Base-by-base conservation (phyloP, 768 basidiomycete genomes). In the Lentinula sp. region DNA sequence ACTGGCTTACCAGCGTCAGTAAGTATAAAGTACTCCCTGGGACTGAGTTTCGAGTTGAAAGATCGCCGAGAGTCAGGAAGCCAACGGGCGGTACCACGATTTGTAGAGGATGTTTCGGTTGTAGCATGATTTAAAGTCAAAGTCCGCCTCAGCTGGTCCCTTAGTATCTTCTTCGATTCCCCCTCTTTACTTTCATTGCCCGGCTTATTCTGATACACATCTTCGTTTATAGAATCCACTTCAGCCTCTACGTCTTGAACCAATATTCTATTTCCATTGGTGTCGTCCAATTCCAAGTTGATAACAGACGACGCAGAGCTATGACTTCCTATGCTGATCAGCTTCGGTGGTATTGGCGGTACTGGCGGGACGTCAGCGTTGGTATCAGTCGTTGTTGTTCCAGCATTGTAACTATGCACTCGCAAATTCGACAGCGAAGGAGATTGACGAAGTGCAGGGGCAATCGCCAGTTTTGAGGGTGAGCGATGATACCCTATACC, bases 1-100 rank as follows among this genome's bases (percentile, higher is more conserved):
- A 99, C 95, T n/a, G 95, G 95, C 73, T 99, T 98, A 33, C 97
- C 97, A 35, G 97, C 97, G 63, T 95, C 87, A 0, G 95, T 98
- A 18, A 98, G 80, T 15, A 98, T 84, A 69, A 91, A 97, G 72
- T 98, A 99, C 69, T 93, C 85, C 57, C 95, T 81, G 23, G 82
- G 84, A 56, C 72, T 74, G 53, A 59, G 63, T 33, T 72, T 69
- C 42, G 72, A 61, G 10, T 71, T 72, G 18, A 73, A 65, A 46
- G 66, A 62, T n/a, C 63, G 39, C 13, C 45, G 37, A 8, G 42
- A 42, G 7, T 42, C 42, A 35, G 49, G 42, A 16, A 48, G 51
- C 50, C 50, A 45, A 18, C 45, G 35, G 20, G 49, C 49, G 16
- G 41, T 48, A 36, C 35, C 43, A 36, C 33, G 63, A 50, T 35